Conservation (phyloP, 2,329 filamentous ascomycete genomes). For the Calycina marina region DNA sequence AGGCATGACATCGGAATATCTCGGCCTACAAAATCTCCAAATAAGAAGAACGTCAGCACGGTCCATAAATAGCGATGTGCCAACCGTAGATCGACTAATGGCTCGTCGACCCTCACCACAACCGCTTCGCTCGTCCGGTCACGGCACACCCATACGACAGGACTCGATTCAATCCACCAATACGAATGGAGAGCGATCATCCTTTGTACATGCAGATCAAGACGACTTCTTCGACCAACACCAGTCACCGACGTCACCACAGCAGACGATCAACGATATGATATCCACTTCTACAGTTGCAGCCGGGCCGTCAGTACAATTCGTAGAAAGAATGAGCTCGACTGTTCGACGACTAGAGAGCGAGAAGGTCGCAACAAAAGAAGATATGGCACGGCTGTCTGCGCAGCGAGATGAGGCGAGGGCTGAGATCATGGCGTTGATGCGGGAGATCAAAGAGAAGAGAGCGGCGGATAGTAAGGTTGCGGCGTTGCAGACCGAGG, state of each 20-base stretch:
- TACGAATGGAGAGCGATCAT: constrained; percentile 13
- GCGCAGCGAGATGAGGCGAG: constrained; percentile 84
- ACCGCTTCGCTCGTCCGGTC: constrained; percentile 15
- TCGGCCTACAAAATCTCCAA: constrained; percentile 25
- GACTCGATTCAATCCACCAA: constrained; percentile 18
- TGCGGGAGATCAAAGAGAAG: constrained; percentile 71
- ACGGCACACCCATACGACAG: constrained; percentile 19
- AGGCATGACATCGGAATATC: constrained; percentile 21
- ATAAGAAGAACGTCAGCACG: constrained; percentile 17
- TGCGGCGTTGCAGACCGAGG: constrained; percentile 48
- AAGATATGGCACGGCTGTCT: constrained; percentile 68
- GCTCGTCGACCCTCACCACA: constrained; percentile 16
- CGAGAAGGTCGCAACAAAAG: constrained; percentile 77
- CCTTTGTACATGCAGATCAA: constrained; percentile 24
- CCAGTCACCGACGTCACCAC: constrained; percentile 44
- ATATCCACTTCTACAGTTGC: constrained; percentile 79
- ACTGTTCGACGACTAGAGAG: constrained; percentile 81
- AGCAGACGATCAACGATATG: constrained; percentile 66
- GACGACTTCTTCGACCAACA: constrained; percentile 36
- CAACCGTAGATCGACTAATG: constrained; percentile 10
- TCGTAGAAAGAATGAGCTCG: constrained; percentile 92
- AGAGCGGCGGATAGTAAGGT: constrained; percentile 45
- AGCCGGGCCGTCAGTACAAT: constrained; percentile 82
- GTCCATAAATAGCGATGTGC: constrained; percentile 18
- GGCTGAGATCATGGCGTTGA: constrained; percentile 77